phyloP scores from a whole-genome alignment of 192 early-diverging fungal species.

The Obelidium mucronatum region DNA sequence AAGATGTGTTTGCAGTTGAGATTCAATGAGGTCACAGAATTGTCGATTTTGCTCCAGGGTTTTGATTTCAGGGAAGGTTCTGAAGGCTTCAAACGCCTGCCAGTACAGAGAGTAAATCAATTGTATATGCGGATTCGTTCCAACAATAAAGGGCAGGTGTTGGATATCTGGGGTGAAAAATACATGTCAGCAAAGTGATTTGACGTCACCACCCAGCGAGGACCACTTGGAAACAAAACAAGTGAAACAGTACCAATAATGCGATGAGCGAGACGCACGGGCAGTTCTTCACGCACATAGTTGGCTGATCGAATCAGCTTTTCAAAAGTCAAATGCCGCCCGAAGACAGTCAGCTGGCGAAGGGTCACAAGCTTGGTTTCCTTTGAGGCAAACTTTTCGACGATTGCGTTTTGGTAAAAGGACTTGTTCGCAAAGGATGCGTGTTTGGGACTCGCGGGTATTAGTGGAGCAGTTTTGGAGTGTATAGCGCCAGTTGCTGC shows the following conservation, averaged over 20 bases:
- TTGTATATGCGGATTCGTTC: constrained; percentile 90
- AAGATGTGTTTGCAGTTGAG: constrained; percentile 79
- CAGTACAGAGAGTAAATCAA: constrained; percentile 88
- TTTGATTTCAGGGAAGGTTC: constrained; percentile 73
- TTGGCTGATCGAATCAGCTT: constrained; percentile 86
- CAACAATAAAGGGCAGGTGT: constrained; percentile 90
- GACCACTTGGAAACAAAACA: neutral
- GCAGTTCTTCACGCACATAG: constrained; percentile 88
- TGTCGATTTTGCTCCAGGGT: constrained; percentile 81
- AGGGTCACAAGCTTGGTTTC: constrained; percentile 83
- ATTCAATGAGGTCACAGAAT: constrained; percentile 80
- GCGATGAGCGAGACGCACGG: constrained; percentile 88
- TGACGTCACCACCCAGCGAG: neutral
- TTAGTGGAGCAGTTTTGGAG: no score
- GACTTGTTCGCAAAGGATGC: neutral
- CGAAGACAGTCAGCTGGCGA: constrained; percentile 91
- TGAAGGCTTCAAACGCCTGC: constrained; percentile 89
- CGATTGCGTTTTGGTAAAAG: constrained; percentile 91
- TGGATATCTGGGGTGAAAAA: constrained; percentile 67
- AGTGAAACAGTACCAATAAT: constrained; percentile 63
- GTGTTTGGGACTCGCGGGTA: no score
- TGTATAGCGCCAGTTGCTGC: no score
- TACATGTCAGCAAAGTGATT: neutral
- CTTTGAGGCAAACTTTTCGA: constrained; percentile 85
- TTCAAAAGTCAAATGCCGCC: constrained; percentile 83